Base-by-base conservation (phyloP, 2,329 filamentous ascomycete genomes). In the Cladophialophora yegresii region DNA sequence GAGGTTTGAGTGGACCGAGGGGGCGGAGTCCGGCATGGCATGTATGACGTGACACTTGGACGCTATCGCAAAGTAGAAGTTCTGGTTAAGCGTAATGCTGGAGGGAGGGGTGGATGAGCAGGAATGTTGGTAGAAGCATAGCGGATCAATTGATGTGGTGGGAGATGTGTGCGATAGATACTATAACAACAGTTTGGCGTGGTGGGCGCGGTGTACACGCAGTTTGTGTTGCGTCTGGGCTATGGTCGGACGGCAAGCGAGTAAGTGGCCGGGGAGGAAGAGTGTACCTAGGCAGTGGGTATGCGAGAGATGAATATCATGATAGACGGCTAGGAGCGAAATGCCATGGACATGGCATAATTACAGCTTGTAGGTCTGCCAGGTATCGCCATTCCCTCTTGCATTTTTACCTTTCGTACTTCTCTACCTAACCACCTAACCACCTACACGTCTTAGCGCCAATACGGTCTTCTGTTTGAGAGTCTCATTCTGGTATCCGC, bases 21-120 rank as follows among this genome's bases (percentile, higher is more conserved):
- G 64, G n/a, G 68, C 54, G 58, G 72, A 74, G n/a, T 67, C 55
- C 74, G 64, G 65, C 70, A 16, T 74, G 70, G 67, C 73, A 74
- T 26, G 58, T 67, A 28, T 28, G 26, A 28, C 26, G n/a, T n/a
- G n/a, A n/a, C n/a, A n/a, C n/a, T n/a, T n/a, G n/a, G n/a, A n/a
- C n/a, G n/a, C n/a, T n/a, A n/a, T n/a, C n/a, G n/a, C n/a, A n/a
- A n/a, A n/a, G n/a, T n/a, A n/a, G n/a, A n/a, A n/a, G n/a, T n/a
- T n/a, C n/a, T n/a, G n/a, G n/a, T n/a, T n/a, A n/a, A 28, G 26
- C 26, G 1, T 58, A 65, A 54, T 23, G 55, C 40, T 58, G 30
- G 26, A 5, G 16, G 28, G 12, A 28, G 20, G 6, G 6, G 6
- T 28, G 26, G 6, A 28, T 28, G 26, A 28, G 26, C 26, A 28